Base-by-base conservation (phyloP, 495 filamentous ascomycete species). In the Penicillium ochrochloron region DNA sequence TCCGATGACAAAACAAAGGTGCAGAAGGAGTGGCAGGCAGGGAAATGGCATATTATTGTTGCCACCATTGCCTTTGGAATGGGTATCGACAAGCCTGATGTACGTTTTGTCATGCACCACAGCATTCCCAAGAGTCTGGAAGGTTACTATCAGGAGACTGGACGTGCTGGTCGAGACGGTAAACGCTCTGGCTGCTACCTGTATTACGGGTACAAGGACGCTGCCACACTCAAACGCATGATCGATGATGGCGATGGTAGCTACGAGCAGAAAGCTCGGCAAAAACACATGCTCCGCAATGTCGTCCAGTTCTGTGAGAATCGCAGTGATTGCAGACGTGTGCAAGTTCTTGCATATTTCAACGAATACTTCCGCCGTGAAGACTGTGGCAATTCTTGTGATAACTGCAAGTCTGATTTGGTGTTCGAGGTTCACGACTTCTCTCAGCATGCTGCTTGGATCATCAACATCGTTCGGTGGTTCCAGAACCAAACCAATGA, bases 41-140 rank as follows among this genome's bases (percentile, higher is more conserved):
- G 93, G 3, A 77, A 79, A 63, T 84, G 86, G 64, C 89, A 96
- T 63, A 92, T 99, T 37, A 94, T 99, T 27, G 95, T 99, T 31
- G 96, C 95, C n/a, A 99, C 95, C 0, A 97, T 98, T 74, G 95
- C 95, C 31, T 99, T 99, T 73, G 95, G 95, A 11, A 99, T 99
- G 95, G 95, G 95, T 17, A 98, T 99, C 59, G 95, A 99, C 77
- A 99, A 99, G 75, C 84, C 93, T 0, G 89, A 99, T 74, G 94
- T 99, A 41, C 90, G 95, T 14, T 97, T 94, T 67, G 93, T 99
- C 44, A 93, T 99, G 34, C 95, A 99, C 74, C 88, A 96, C 68
- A 90, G 85, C 19, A 83, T 97, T 8, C 95, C 95, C 1, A 97
- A 97, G 76, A 96, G 92, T 69, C 82, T 99, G n/a, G 95, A 99